Base-by-base conservation (phyloP, 805 yeast genomes). In the Tetrapisispora namnaoensis region DNA sequence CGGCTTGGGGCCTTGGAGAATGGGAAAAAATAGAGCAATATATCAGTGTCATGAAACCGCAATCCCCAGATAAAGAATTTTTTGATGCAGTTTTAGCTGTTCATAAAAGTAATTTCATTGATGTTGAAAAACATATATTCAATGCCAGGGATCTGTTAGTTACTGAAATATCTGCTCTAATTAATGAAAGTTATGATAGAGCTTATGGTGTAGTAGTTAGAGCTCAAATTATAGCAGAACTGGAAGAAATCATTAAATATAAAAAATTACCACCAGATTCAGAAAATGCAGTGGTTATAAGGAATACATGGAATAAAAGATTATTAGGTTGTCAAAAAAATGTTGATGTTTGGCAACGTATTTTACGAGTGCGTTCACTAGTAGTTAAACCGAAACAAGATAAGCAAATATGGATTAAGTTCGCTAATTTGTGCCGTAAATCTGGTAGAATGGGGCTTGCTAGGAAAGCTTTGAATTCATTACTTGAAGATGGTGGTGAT, bases 321-420 rank as follows among this genome's bases (percentile, higher is more conserved):
- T 71, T 93, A 45, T 70, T 87, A 51, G 98, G 98, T 1, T 89
- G 97, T 61, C 99, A 93, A 68, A 77, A 93, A 57, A 93, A 93
- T 68, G 98, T 93, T 46, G 99, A 93, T 68, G 89, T 90, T n/a
- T 93, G 99, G 99, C 97, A 91, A 65, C 75, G 97, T 60, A 83
- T 93, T 80, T 74, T 93, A 51, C 86, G 90, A 63, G 96, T 91
- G 1, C 76, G 99, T 49, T 91, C 97, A 0, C 73, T 93, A 43
- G 98, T 93, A 14, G 86, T 93, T 42, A 83, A 84, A 54, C 99
- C 99, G 2, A 87, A 90, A 55, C 95, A 93, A 59, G 97, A 93
- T 62, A 85, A 90, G 93, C 93, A 86, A 47, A 87, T 90, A 78
- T 89, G 98, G 96, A 91, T 93, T 59, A 90, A 93, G 66, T 95